phyloP scores from a whole-genome alignment of 148 eudicot genomes.

The Rhododendron kiyosumense region DNA sequence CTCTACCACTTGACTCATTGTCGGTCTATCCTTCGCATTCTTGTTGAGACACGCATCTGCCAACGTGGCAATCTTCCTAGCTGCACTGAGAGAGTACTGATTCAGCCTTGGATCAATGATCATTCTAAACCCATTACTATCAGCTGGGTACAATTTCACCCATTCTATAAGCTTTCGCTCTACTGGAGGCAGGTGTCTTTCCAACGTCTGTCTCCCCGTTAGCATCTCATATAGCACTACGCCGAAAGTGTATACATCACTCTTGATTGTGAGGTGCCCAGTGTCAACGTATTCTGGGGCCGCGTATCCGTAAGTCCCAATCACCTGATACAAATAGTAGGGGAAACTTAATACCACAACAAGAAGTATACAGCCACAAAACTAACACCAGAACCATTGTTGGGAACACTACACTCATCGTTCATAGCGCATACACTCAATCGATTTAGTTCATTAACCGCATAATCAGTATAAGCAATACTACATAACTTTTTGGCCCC shows the following conservation, averaged over 20 bases:
- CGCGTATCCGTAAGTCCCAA: slow-evolving; percentile 65
- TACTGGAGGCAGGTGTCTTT: slow-evolving; percentile 36
- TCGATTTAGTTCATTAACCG: not conserved
- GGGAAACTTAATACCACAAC: not conserved
- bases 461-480: not conserved
- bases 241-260: slow-evolving; percentile 62
- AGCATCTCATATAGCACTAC: slow-evolving; percentile 72
- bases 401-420: not conserved
- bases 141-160: slow-evolving; percentile 61
- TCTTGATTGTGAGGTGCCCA: slow-evolving; percentile 56
- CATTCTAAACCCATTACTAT: slow-evolving; percentile 44
- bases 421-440: not conserved
- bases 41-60: slow-evolving; percentile 54
- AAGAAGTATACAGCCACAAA: not conserved
- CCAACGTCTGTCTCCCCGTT: slow-evolving; percentile 54
- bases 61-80: slow-evolving; percentile 50
- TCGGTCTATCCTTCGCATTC: slow-evolving; percentile 51
- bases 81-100: slow-evolving; percentile 36
- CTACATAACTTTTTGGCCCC: not conserved
- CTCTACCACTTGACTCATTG: slow-evolving; percentile 44
- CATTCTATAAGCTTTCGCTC: slow-evolving; percentile 59
- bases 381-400: not conserved
- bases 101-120: slow-evolving; percentile 58
- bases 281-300: slow-evolving; percentile 64
- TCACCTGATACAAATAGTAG: slow-evolving; percentile 31